Evolutionary conservation across 176 grass and related monocot species (phyloP).

Genomic region (Calamus simplicifolius): DNA sequence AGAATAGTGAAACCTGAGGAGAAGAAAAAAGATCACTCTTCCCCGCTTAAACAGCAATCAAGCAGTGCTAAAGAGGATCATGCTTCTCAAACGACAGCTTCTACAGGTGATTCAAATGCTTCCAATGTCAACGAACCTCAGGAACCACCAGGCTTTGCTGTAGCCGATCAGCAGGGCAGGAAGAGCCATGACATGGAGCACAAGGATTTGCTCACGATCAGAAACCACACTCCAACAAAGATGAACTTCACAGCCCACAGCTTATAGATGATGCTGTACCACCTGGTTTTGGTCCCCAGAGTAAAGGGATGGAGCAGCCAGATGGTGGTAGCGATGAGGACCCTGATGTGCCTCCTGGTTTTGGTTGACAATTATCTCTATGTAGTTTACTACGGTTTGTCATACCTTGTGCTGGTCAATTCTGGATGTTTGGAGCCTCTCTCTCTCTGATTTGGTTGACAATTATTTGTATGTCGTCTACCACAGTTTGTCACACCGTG

Average conservation of each 20-base stretch:
- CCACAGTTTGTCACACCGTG: too few species aligned
- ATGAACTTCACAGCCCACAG: too few species aligned
- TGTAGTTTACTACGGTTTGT: too few species aligned
- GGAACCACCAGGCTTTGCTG: conserved; percentile 60
- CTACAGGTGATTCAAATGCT: conserved; percentile 15
- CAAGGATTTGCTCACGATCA: not conserved
- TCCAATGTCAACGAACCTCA: conserved; percentile 37
- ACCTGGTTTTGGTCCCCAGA: not conserved
- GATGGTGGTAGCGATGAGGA: conserved; percentile 34
- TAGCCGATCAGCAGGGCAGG: conserved; percentile 22
- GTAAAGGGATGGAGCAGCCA: not conserved
- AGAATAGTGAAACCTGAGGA: conserved; percentile 51
- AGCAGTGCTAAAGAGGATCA: not conserved
- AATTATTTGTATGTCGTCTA: not conserved
- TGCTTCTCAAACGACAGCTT: conserved; percentile 13
- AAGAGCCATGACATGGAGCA: not conserved
- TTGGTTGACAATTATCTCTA: conserved; percentile 29
- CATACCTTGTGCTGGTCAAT: too few species aligned
- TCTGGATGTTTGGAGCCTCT: too few species aligned
- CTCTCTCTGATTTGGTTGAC: conserved; percentile 28
- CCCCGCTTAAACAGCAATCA: too few species aligned
- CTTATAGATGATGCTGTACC: conserved; percentile 13
- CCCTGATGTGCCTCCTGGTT: conserved; percentile 58
- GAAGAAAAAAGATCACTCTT: conserved; percentile 3
- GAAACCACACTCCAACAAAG: not conserved